A percentile compares a stretch with the other conserved stretches of the same genome.
phyloP scores from a whole-genome alignment of 2,329 filamentous ascomycete species.

The Fonsecaea erecta region DNA sequence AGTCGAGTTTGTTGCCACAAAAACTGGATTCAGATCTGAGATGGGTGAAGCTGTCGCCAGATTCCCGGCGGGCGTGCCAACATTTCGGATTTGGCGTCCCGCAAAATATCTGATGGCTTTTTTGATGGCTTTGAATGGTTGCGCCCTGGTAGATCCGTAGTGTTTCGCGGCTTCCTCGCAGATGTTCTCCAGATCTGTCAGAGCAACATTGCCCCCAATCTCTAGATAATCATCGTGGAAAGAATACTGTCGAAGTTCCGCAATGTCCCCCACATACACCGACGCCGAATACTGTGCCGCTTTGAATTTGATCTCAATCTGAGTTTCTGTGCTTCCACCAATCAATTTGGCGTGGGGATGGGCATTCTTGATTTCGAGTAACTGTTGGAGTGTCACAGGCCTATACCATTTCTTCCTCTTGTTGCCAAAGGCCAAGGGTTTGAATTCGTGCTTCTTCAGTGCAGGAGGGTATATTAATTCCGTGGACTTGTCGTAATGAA shows the following conservation, averaged over 20 bases:
- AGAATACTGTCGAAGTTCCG: constrained; percentile 80
- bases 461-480: constrained; percentile 92
- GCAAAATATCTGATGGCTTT: constrained; percentile 96
- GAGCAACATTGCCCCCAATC: constrained; percentile 86
- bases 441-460: constrained; percentile 80
- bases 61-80: constrained; percentile 95
- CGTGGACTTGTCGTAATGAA: constrained; percentile 90
- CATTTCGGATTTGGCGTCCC: constrained; percentile 92
- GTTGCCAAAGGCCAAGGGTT: constrained; percentile 85
- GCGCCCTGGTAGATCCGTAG: constrained; percentile 72
- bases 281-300: constrained; percentile 86
- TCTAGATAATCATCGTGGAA: constrained; percentile 84
- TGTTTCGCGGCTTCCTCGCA: constrained; percentile 77
- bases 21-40: constrained; percentile 91
- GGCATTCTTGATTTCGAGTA: constrained; percentile 86
- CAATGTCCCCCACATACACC: constrained; percentile 90
- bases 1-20: constrained; percentile 83
- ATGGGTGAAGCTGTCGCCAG: constrained; percentile 93
- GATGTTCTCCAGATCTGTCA: constrained; percentile 89
- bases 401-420: constrained; percentile 94
- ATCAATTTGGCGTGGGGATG: constrained; percentile 91
- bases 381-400: constrained; percentile 81
- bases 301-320: constrained; percentile 99
- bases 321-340: constrained; percentile 93
- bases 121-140: constrained; percentile 86